A percentile compares a stretch with the other conserved stretches of the same genome.
These are phyloP conservation scores for Macaranga tanarius DNA, from an alignment of 441 rosid species.

Conservation along the genomic window DNA sequence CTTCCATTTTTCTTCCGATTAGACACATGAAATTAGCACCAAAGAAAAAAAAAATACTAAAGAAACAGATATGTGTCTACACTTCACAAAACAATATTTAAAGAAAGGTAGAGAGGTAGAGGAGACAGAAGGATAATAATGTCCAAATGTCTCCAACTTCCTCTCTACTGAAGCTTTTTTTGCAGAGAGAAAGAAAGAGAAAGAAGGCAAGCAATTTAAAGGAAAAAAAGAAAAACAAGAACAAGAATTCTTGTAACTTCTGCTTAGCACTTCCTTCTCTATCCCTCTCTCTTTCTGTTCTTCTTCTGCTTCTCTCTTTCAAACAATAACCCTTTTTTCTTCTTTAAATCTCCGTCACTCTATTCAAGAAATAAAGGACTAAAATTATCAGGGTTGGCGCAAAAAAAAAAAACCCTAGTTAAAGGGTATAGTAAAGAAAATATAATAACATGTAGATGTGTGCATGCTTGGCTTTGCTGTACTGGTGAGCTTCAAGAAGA, in stretches of 20 bases:
- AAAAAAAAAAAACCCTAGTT: conserved; percentile 34
- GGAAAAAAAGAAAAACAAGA: neutral
- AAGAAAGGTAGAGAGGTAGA: conserved; percentile 36
- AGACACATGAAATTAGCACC: neutral
- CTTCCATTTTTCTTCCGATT: neutral
- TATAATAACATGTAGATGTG: conserved; percentile 4
- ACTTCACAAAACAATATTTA: neutral
- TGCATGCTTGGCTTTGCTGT: conserved; percentile 41
- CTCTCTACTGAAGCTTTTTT: conserved; percentile 35
- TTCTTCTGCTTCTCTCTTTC: conserved; percentile 4
- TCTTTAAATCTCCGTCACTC: neutral
- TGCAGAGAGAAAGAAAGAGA: conserved; percentile 52
- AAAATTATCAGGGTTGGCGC: neutral
- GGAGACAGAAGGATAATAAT: conserved; percentile 28
- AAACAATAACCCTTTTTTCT: neutral
- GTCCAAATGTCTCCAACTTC: conserved; percentile 66
- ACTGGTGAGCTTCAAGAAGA: neutral
- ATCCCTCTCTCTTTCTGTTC: conserved; percentile 48
- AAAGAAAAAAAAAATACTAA: neutral
- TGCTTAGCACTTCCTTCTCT: conserved; percentile 68
- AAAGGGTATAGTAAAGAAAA: neutral
- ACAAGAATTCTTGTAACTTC: neutral
- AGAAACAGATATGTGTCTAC: neutral
- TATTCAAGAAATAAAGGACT: neutral
- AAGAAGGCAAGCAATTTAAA: conserved; percentile 38